Conservation (phyloP, 2,329 filamentous ascomycete species). For the Colletotrichum sp. region DNA sequence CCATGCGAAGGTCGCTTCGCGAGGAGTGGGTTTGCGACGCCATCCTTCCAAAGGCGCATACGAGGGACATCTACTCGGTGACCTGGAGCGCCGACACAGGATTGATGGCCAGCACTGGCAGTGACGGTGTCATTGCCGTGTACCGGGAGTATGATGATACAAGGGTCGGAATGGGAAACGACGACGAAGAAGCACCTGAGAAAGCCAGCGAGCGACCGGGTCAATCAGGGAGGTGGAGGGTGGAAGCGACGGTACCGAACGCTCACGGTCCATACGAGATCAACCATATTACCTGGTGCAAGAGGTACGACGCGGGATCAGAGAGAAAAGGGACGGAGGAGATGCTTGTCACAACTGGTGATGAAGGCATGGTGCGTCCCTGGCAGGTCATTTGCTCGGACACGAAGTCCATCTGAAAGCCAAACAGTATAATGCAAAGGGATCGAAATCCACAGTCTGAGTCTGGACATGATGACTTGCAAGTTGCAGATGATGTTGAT, state of each 20-base stretch:
- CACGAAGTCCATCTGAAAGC: background rate
- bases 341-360: constrained; percentile 88
- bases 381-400: constrained; percentile 65
- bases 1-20: constrained; percentile 78
- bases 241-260: constrained; percentile 71
- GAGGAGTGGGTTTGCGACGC: constrained; percentile 86
- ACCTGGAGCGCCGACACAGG: constrained; percentile 83
- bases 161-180: background rate
- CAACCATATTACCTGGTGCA: constrained; percentile 91
- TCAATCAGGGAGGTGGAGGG: constrained; percentile 62
- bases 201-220: background rate
- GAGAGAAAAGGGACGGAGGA: constrained; percentile 70
- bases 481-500: background rate
- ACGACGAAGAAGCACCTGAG: constrained; percentile 25
- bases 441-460: background rate
- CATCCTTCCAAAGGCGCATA: constrained; percentile 76
- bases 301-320: constrained; percentile 70
- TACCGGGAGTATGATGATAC: constrained; percentile 66
- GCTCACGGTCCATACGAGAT: constrained; percentile 94
- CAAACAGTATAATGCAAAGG: background rate
- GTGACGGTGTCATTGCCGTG: constrained; percentile 81
- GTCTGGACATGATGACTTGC: background rate
- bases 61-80: constrained; percentile 82
- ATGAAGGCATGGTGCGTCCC: constrained; percentile 86
- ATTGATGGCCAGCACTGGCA: constrained; percentile 84